Evolutionary conservation across 371 early-diverging fungal species (phyloP), one percentile per base, ranked within the genome.

Genomic region (Blastocladiella emersonii): DNA sequence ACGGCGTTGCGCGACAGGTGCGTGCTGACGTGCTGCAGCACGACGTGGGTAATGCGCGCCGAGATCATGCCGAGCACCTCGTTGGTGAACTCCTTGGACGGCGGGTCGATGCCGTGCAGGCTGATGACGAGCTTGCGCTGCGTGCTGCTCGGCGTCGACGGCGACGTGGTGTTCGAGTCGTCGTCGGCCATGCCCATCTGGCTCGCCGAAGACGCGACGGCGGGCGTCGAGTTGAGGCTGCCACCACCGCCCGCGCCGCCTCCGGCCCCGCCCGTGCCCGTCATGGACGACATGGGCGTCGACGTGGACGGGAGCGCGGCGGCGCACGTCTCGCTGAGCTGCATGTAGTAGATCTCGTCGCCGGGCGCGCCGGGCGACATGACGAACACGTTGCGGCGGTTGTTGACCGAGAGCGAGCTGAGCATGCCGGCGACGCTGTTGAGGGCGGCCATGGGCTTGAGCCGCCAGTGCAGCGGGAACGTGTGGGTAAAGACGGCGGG

Each of bases 401-500:
- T 92, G 39, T 77, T 73, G 21, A 92, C 85, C 30, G 80, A 73
- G 35, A 89, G 79, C 1, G 81, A 78, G 23, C 77, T 72, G 19
- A 90, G 70, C 0, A 82, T 73, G 34, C 74, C 69, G 19, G 76
- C 71, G 17, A 88, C 73, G 23, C 73, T 74, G 60, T 76, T 84
- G 21, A 85, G 71, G 0, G 90, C 91, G 44, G 80, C 72, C 21
- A 76, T 75, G 0, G 88, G 84, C 57, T 76, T 78, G 35, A 92
- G 70, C 23, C 92, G 78, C 85, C 87, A 86, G 64, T 90, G 90
- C 1, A 90, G 65, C 3, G 85, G 81, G 65, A 89, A 88, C 23
- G 72, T 69, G 34, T 76, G 75, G 21, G 75, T 75, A 63, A 78
- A 85, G 1, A 87, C 79, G 13, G 82, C 63, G 0, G 85, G 82